phyloP scores from a whole-genome alignment of 106 monocot species.

The Ottelia alismoides region DNA sequence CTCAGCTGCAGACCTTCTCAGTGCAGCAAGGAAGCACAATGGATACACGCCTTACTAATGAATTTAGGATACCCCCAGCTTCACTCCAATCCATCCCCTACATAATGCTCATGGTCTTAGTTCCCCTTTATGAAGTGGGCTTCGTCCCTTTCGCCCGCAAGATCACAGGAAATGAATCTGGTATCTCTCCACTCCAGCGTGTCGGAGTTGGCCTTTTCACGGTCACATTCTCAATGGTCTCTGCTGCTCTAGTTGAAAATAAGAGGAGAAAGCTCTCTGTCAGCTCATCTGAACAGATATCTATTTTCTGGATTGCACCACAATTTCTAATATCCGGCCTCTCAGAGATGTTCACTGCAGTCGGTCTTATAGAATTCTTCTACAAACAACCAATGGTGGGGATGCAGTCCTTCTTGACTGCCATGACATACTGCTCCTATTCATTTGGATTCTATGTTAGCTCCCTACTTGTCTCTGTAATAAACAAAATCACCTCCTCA shows the following conservation, averaged over 20 bases:
- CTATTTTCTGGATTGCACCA: conserved; percentile 58
- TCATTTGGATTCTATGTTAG: conserved; percentile 73
- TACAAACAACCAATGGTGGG: conserved; percentile 59
- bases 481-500: conserved; percentile 44
- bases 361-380: conserved; percentile 69
- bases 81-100: conserved; percentile 54
- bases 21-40: too few species aligned
- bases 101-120: conserved; percentile 29
- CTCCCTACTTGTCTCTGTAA: conserved; percentile 51
- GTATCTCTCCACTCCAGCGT: conserved; percentile 46
- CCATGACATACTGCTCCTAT: too few species aligned
- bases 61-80: too few species aligned
- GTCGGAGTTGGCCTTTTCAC: conserved; percentile 52
- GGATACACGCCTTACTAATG: conserved; percentile 7
- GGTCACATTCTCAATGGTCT: conserved; percentile 55
- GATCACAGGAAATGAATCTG: conserved; percentile 17
- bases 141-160: conserved; percentile 22
- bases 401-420: conserved; percentile 69
- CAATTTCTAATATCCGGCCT: conserved; percentile 55
- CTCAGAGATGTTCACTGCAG: conserved; percentile 69
- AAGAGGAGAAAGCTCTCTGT: conserved; percentile 9
- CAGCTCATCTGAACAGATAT: conserved; percentile 1
- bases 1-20: too few species aligned
- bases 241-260: conserved; percentile 32
- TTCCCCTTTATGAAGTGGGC: conserved; percentile 24